Conservation (phyloP, 768 basidiomycete species). For the Pulveroboletus sp. region DNA sequence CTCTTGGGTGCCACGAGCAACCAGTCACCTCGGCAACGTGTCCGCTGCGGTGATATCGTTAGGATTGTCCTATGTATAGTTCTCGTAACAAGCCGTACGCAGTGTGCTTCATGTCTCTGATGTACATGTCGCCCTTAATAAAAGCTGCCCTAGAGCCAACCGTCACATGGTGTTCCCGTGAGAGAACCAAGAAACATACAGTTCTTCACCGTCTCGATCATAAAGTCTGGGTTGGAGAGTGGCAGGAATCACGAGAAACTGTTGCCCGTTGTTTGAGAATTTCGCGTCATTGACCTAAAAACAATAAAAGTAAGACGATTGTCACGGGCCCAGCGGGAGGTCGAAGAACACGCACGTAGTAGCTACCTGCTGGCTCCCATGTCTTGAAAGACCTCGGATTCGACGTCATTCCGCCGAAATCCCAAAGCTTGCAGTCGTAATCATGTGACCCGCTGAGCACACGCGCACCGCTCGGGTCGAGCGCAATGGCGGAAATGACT, state of each 20-base stretch:
- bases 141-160: slow-evolving; percentile 67
- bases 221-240: slow-evolving; percentile 87
- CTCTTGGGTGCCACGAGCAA: slow-evolving; percentile 93
- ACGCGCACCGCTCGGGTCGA: slow-evolving; percentile 94
- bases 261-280: slow-evolving; percentile 84
- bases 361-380: slow-evolving; percentile 93
- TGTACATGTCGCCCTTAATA: slow-evolving; percentile 96
- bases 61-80: slow-evolving; percentile 6
- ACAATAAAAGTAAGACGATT: background rate
- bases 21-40: slow-evolving; percentile 90
- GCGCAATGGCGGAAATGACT: slow-evolving; percentile 86
- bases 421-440: slow-evolving; percentile 98
- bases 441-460: slow-evolving; percentile 92
- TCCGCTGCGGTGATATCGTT: slow-evolving; percentile 52
- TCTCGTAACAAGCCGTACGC: slow-evolving; percentile 53
- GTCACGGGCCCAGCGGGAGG: background rate
- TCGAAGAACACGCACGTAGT: slow-evolving; percentile 57
- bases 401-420: slow-evolving; percentile 96
- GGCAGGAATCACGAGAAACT: slow-evolving; percentile 85
- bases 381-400: slow-evolving; percentile 92
- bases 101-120: slow-evolving; percentile 99
- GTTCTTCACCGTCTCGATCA: slow-evolving; percentile 89
- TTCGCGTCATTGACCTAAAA: slow-evolving; percentile 92
- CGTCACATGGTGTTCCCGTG: slow-evolving; percentile 38
- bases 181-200: slow-evolving; percentile 51